A percentile compares a stretch with the other conserved stretches of the same genome.
These are phyloP conservation scores for Marasmius oreades DNA, from an alignment of 1,284 basidiomycete genomes.

Conservation along the genomic window DNA sequence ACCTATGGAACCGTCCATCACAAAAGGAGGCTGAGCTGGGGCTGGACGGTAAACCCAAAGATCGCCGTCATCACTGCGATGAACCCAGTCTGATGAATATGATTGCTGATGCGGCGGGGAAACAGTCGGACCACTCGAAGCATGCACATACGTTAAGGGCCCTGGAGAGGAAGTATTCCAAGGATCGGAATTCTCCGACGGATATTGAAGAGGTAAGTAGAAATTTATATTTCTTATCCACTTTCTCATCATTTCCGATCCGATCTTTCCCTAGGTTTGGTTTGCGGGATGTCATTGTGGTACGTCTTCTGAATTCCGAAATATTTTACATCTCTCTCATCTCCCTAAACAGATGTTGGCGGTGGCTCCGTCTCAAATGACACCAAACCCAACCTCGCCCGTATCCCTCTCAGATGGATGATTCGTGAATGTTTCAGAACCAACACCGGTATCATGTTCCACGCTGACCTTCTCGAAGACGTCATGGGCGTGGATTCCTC, in stretches of 20 bases:
- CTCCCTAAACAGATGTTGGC: constrained; percentile 31
- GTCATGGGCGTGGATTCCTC: constrained; percentile 2
- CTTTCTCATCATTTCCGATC: no score
- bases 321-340: no score
- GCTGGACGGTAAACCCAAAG: no score
- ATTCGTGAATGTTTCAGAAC: constrained; percentile 48
- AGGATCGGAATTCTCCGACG: constrained; percentile 6
- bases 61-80: no score
- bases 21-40: constrained; percentile 18
- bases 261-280: constrained; percentile 17
- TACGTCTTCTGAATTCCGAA: background rate
- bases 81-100: no score
- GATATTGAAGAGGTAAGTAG: constrained; percentile 21
- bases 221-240: background rate
- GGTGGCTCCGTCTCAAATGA: constrained; percentile 32
- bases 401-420: constrained; percentile 50
- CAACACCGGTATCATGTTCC: constrained; percentile 37
- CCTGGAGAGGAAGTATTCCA: background rate
- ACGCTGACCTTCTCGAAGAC: constrained; percentile 18
- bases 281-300: constrained; percentile 20
- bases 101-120: background rate
- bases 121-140: background rate
- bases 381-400: constrained; percentile 33
- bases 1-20: constrained; percentile 35
- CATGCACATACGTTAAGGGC: background rate